Evolutionary conservation across 1,284 basidiomycete species (phyloP).

Genomic region (Trametes hirsuta): DNA sequence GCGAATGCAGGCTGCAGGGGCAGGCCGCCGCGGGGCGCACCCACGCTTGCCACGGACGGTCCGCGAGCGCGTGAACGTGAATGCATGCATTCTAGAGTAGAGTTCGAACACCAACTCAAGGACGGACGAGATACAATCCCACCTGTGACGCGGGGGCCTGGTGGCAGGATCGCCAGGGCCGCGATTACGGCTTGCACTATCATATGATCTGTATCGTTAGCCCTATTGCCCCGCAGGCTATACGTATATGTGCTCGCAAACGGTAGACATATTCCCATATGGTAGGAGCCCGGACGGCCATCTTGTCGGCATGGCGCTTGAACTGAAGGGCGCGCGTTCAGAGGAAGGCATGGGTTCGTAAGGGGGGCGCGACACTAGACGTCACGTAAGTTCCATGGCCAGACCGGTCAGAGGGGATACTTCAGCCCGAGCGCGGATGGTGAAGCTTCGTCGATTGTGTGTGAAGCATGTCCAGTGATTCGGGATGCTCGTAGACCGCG

Average conservation of each 20-base stretch:
- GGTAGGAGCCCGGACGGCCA: not conserved
- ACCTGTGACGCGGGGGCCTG: not conserved
- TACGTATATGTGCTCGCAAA: not conserved
- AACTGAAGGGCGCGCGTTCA: not conserved
- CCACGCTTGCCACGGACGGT: conserved; percentile 44
- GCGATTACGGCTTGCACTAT: not conserved
- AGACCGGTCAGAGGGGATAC: no score
- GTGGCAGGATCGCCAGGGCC: conserved; percentile 7
- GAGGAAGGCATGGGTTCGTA: no score
- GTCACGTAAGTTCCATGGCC: no score
- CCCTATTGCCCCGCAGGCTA: not conserved
- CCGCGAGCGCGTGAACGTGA: conserved; percentile 1
- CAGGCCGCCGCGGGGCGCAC: conserved; percentile 36
- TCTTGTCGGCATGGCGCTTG: not conserved
- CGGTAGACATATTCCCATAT: not conserved
- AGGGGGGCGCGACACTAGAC: no score
- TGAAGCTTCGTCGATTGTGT: no score
- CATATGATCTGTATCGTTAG: conserved; percentile 13
- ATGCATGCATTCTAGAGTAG: conserved; percentile 3
- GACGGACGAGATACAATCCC: not conserved
- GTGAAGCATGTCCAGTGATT: no score
- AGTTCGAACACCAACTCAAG: not conserved
- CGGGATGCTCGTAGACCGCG: no score
- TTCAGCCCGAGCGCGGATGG: no score
- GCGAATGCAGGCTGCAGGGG: conserved; percentile 59